phyloP scores from a whole-genome alignment of 345 rosid species.

The Eucalyptus melliodora region DNA sequence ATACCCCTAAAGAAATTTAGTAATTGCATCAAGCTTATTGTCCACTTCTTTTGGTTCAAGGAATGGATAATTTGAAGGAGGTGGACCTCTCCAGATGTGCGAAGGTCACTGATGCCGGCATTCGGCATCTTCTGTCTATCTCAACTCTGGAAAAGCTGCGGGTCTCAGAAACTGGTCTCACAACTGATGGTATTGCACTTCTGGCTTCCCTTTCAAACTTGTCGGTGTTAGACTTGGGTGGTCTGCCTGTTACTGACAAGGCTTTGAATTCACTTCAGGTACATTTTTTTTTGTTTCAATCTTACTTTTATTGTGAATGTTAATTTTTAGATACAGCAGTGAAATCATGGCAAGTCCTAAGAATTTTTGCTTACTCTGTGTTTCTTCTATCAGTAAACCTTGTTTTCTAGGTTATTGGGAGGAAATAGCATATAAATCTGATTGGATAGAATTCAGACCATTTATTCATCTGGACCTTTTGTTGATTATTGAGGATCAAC shows the following conservation, averaged over 20 bases:
- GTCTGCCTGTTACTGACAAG: slow-evolving; percentile 67
- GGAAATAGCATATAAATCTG: neutral
- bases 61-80: slow-evolving; percentile 60
- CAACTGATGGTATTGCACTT: slow-evolving; percentile 47
- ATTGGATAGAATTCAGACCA: neutral
- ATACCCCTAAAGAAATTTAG: neutral
- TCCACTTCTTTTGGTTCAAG: slow-evolving; percentile 9
- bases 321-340: neutral
- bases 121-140: slow-evolving; percentile 62
- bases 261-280: slow-evolving; percentile 70
- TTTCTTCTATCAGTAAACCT: neutral
- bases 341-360: neutral
- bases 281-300: neutral
- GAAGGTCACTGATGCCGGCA: slow-evolving; percentile 64
- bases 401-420: neutral
- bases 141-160: slow-evolving; percentile 44
- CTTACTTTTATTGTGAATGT: neutral
- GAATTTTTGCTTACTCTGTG: neutral
- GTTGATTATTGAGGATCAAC: neutral
- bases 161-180: slow-evolving; percentile 54
- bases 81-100: slow-evolving; percentile 71
- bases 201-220: slow-evolving; percentile 56
- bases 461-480: neutral
- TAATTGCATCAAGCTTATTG: neutral
- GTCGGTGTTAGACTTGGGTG: slow-evolving; percentile 67